Conservation (phyloP, 345 rosid genomes). For the Ceriops tagal region DNA sequence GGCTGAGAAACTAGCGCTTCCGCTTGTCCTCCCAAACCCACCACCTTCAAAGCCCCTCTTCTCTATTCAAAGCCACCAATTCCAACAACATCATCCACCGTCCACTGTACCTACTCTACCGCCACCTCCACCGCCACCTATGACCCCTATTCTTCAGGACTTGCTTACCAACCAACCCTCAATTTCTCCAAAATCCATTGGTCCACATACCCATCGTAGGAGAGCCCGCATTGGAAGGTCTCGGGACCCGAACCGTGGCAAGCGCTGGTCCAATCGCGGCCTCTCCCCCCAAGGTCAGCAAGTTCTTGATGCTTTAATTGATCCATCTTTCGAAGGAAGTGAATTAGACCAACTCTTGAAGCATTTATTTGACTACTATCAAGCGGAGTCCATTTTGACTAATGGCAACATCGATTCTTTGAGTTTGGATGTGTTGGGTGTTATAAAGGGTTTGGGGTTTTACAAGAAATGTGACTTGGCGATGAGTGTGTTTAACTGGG, state of each 20-base stretch:
- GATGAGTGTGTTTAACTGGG: slow-evolving; percentile 68
- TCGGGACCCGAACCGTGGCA: slow-evolving; percentile 66
- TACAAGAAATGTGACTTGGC: slow-evolving; percentile 64
- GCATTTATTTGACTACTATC: slow-evolving; percentile 33
- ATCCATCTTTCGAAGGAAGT: slow-evolving; percentile 48
- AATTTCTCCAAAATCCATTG: slow-evolving; percentile 5
- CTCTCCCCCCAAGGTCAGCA: slow-evolving; percentile 66
- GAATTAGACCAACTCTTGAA: slow-evolving; percentile 40
- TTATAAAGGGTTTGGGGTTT: slow-evolving; percentile 76
- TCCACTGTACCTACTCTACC: slow-evolving; percentile 19
- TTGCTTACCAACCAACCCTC: slow-evolving; percentile 31
- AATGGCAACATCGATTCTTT: slow-evolving; percentile 19
- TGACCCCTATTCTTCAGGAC: slow-evolving; percentile 43
- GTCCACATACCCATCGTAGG: slow-evolving; percentile 7
- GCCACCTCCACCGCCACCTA: slow-evolving; percentile 22
- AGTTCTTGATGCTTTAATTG: slow-evolving; percentile 48
- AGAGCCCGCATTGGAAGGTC: slow-evolving; percentile 63
- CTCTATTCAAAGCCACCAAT: slow-evolving; percentile 30
- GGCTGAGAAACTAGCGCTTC: slow-evolving; percentile 73
- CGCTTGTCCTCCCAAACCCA: slow-evolving; percentile 62
- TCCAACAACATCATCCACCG: slow-evolving; percentile 13
- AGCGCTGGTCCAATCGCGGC: slow-evolving; percentile 65
- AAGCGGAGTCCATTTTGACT: slow-evolving; percentile 25
- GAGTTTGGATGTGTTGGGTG: slow-evolving; percentile 51
- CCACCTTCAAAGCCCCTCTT: slow-evolving; percentile 48